A percentile compares a stretch with the other conserved stretches of the same genome.
phyloP scores from a whole-genome alignment of 2,329 filamentous ascomycete genomes.

The Aspergillus eucalypticola region DNA sequence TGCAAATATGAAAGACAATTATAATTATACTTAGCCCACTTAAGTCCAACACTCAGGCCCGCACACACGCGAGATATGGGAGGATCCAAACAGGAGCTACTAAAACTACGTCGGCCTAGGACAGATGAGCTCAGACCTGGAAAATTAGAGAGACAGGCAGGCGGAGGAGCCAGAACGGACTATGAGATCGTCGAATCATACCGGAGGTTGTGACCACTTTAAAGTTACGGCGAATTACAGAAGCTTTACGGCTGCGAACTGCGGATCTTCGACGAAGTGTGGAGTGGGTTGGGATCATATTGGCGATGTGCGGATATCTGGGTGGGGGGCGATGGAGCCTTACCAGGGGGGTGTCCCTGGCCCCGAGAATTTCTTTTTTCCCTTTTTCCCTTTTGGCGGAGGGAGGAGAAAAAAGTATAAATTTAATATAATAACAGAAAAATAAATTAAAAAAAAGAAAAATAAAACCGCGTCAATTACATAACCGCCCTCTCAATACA shows the following conservation, averaged over 20 bases:
- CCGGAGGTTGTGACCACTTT: slow-evolving; percentile 20
- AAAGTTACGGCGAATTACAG: slow-evolving; percentile 35
- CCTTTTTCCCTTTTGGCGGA: not conserved
- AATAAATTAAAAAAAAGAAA: not conserved
- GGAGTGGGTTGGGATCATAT: slow-evolving; percentile 30
- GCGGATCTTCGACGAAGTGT: slow-evolving; percentile 32
- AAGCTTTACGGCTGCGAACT: slow-evolving; percentile 33
- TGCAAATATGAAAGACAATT: slow-evolving; percentile 12
- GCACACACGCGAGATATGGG: slow-evolving; percentile 23
- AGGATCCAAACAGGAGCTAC: slow-evolving; percentile 21
- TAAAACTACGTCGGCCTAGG: slow-evolving; percentile 18
- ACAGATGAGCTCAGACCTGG: slow-evolving; percentile 24
- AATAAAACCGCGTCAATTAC: slow-evolving; percentile 2
- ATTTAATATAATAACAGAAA: slow-evolving; percentile 1
- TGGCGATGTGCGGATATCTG: slow-evolving; percentile 27
- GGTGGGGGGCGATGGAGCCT: slow-evolving; percentile 26
- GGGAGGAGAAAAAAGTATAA: slow-evolving; percentile 4
- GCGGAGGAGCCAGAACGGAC: slow-evolving; percentile 16
- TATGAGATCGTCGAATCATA: slow-evolving; percentile 25
- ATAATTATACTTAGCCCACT: slow-evolving; percentile 15
- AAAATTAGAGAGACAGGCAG: slow-evolving; percentile 20
- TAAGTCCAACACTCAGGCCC: slow-evolving; percentile 23
- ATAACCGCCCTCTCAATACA: not conserved
- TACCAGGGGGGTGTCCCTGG: slow-evolving; percentile 27
- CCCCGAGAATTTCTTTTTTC: slow-evolving; percentile 12